Evolutionary conservation across 1,284 basidiomycete species (phyloP).

Genomic region (Papiliotrema nemorosa): DNA sequence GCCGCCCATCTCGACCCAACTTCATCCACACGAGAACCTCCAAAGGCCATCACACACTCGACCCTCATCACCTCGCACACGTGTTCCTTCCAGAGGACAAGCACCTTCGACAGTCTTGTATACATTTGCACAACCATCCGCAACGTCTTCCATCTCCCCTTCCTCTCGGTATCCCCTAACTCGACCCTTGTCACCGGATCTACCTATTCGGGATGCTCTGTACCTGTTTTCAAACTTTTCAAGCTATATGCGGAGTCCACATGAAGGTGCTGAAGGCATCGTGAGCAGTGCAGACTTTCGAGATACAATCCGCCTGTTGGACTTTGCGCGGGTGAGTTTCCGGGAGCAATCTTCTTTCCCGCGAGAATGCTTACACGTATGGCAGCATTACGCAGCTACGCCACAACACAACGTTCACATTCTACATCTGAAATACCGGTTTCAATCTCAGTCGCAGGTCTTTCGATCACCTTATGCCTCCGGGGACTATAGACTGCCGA

Average conservation of each 20-base stretch:
- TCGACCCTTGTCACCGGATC: conserved; percentile 34
- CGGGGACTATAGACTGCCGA: conserved; percentile 16
- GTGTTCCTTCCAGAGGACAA: too few relatives aligned
- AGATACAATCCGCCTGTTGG: conserved; percentile 36
- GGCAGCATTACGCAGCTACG: conserved; percentile 17
- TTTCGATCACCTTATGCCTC: conserved; percentile 8
- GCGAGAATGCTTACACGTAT: not conserved
- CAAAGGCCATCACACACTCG: too few relatives aligned
- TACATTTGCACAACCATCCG: too few relatives aligned
- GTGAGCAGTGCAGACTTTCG: conserved; percentile 29
- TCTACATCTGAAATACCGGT: conserved; percentile 43
- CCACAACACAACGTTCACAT: conserved; percentile 29
- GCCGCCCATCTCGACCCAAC: too few relatives aligned
- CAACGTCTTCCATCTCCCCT: conserved; percentile 7
- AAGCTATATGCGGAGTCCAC: conserved; percentile 41
- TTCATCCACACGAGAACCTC: too few relatives aligned
- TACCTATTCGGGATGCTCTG: conserved; percentile 36
- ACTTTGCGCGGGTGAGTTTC: conserved; percentile 37
- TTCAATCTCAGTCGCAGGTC: conserved; percentile 13
- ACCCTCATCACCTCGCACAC: too few relatives aligned
- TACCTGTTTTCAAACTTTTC: conserved; percentile 43
- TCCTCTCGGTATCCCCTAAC: conserved; percentile 12
- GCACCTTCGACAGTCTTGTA: too few relatives aligned
- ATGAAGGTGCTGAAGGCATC: conserved; percentile 33
- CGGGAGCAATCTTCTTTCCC: not conserved